Evolutionary conservation across 305 asterid species (phyloP), one percentile per base, ranked within the genome.

Genomic region (Plantago lanceolata): DNA sequence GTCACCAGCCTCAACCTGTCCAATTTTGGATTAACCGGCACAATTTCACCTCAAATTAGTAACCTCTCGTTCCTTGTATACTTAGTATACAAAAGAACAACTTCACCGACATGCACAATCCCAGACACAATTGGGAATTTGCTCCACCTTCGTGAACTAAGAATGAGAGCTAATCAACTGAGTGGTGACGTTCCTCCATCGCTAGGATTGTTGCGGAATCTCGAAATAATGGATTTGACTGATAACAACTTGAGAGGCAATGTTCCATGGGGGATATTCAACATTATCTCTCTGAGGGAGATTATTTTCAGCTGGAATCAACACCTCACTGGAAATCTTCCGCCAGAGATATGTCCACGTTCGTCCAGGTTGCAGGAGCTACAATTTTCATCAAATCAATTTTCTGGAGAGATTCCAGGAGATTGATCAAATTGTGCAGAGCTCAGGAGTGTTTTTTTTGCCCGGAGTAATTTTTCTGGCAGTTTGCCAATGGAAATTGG

Each of bases 101-200:
- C 59, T 71, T 75, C 48, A 64, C 16, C 0, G 71, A 18, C 11
- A 12, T 40, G 15, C n/a, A n/a, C n/a, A n/a, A 40, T 40, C 11
- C 45, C 45, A 1, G 45, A 40, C n/a, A 51, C 56, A 19, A 52
- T 71, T 8, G 73, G 53, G 29, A 71, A 63, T 18, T 52, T 75
- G 48, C 61, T 16, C 26, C 71, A 67, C 35, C 79, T 67, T 8
- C 74, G 57, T 0, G 54, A 7, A 15, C 17, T 70, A 12, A 5
- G 11, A 2, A 35, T 57, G 49, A 1, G 0, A 0, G 0, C 8
- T 17, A 75, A 67, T 28, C 56, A 62, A 67, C 47, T 70, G 3
- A 55, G 63, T 11, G 48, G 67, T 2, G 33, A 33, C 3, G 17
- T 61, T 0, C 64, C 79, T 0, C 3, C 28, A 2, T 28, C 44